A percentile compares a stretch with the other conserved stretches of the same genome.
phyloP scores from a whole-genome alignment of 306 rosid species.

The Gastrolobium bilobum region DNA sequence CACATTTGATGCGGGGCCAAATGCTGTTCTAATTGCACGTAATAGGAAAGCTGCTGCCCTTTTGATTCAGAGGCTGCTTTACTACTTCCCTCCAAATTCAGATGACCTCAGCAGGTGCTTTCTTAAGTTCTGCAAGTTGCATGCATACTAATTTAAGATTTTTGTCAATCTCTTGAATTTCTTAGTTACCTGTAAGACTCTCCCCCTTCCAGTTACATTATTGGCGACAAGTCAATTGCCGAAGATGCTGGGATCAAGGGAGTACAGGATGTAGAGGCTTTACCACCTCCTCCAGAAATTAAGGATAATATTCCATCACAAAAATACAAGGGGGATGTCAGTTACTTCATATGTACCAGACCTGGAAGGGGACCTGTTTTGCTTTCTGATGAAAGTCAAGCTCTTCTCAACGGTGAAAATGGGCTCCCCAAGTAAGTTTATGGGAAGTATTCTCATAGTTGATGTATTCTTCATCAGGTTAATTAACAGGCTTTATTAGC shows the following conservation, averaged over 20 bases:
- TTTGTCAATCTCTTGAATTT: conserved; percentile 44
- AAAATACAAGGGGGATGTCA: conserved; percentile 83
- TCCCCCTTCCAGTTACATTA: conserved; percentile 70
- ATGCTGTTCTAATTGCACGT: conserved; percentile 92
- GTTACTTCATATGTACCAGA: conserved; percentile 95
- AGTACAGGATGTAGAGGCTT: conserved; percentile 67
- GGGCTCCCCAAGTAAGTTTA: conserved; percentile 79
- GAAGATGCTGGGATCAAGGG: conserved; percentile 81
- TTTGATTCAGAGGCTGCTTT: conserved; percentile 88
- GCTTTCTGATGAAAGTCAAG: conserved; percentile 74
- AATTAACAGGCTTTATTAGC: conserved; percentile 36
- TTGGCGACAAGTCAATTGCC: conserved; percentile 87
- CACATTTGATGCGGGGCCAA: conserved; percentile 99
- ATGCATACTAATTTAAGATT: conserved; percentile 38
- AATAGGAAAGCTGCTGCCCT: conserved; percentile 80
- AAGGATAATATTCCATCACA: conserved; percentile 75
- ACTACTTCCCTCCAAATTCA: conserved; percentile 88
- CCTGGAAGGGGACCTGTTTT: conserved; percentile 95
- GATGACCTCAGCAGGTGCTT: conserved; percentile 81
- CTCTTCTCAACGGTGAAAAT: conserved; percentile 80
- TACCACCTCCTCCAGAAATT: conserved; percentile 84
- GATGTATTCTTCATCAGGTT: conserved; percentile 46
- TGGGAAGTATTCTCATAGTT: conserved; percentile 30
- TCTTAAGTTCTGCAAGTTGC: conserved; percentile 38
- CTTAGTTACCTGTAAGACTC: conserved; percentile 32